A percentile compares a stretch with the other conserved stretches of the same genome.
phyloP scores from a whole-genome alignment of 2,329 filamentous ascomycete species.

The Fonsecaea multimorphosa region DNA sequence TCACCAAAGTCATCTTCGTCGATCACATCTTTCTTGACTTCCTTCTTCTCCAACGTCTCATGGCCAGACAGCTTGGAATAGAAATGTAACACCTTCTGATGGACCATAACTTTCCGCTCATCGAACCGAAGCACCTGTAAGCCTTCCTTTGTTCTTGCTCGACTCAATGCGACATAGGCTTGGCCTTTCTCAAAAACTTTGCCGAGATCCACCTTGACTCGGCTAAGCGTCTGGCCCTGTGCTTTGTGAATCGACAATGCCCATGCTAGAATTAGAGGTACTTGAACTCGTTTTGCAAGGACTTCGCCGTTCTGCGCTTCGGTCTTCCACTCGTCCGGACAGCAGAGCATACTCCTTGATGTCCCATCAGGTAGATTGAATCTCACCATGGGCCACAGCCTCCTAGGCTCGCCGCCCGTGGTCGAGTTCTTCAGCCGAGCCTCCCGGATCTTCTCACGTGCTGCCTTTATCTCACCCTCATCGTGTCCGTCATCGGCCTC shows the following conservation, averaged over 20 bases:
- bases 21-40: conserved; percentile 31
- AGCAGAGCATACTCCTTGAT: conserved; percentile 76
- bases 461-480: conserved; percentile 49
- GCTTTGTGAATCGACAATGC: conserved; percentile 97
- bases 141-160: conserved; percentile 85
- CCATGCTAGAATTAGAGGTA: conserved; percentile 94
- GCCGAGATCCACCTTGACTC: conserved; percentile 92
- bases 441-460: conserved; percentile 63
- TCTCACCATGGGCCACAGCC: conserved; percentile 79
- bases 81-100: conserved; percentile 82
- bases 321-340: conserved; percentile 92
- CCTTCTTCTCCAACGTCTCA: conserved; percentile 54
- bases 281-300: conserved; percentile 80
- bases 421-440: conserved; percentile 55
- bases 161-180: conserved; percentile 93
- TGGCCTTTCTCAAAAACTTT: conserved; percentile 96
- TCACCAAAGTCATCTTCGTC: conserved; percentile 57
- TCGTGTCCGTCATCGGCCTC: conserved; percentile 56
- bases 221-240: conserved; percentile 89
- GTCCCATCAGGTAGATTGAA: conserved; percentile 82
- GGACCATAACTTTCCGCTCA: conserved; percentile 89
- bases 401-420: conserved; percentile 56
- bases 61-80: conserved; percentile 82
- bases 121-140: conserved; percentile 90
- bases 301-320: conserved; percentile 95